These are phyloP conservation scores for Forsythia viridissima DNA, from an alignment of 257 asterid genomes.

Conservation along the genomic window DNA sequence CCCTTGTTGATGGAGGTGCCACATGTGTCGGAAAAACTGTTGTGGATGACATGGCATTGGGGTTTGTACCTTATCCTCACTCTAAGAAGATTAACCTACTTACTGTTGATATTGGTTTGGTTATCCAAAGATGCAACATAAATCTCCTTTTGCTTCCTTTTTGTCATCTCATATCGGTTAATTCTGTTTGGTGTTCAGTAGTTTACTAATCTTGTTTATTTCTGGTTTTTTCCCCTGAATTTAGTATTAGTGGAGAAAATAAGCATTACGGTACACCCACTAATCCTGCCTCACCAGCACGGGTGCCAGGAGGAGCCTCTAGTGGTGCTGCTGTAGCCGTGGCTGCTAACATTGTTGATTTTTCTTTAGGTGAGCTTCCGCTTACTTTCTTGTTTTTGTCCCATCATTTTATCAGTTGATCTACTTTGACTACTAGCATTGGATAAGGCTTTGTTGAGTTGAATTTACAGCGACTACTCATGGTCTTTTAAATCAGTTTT, in stretches of 20 bases:
- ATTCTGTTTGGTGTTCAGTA: background rate
- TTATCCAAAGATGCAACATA: background rate
- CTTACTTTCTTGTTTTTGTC: constrained; percentile 1
- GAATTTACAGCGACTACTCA: background rate
- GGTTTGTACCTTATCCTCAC: constrained; percentile 53
- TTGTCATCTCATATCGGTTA: background rate
- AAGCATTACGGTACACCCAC: constrained; percentile 87
- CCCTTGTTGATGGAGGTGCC: constrained; percentile 95
- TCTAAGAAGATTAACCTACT: constrained; percentile 14
- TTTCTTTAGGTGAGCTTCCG: constrained; percentile 75
- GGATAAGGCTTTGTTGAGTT: background rate
- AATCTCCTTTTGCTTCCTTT: background rate
- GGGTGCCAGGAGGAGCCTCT: constrained; percentile 95
- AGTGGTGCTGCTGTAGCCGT: constrained; percentile 98
- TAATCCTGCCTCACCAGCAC: constrained; percentile 78
- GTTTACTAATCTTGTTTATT: background rate
- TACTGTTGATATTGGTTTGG: background rate
- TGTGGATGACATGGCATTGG: constrained; percentile 84
- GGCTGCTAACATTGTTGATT: constrained; percentile 85
- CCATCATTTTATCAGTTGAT: background rate
- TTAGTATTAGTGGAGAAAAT: constrained; percentile 83
- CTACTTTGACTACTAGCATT: background rate
- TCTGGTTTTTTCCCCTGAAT: background rate
- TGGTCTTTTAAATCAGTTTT: background rate
- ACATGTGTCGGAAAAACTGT: constrained; percentile 81